These are phyloP conservation scores for Phytophthora citricola DNA, from an alignment of 352 stramenopile species.

Conservation along the genomic window DNA sequence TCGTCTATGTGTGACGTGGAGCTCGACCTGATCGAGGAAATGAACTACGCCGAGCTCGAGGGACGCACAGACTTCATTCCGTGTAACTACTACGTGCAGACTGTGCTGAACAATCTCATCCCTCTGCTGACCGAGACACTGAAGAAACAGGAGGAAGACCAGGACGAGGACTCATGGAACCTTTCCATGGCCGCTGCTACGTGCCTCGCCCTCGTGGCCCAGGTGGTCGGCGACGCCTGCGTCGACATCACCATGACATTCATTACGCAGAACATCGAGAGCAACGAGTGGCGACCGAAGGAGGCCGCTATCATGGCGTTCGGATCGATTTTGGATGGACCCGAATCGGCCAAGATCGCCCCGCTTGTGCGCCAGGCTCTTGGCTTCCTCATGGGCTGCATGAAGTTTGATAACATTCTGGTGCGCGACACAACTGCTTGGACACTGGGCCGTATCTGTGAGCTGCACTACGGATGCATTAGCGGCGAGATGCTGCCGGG, in stretches of 20 bases:
- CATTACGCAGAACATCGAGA: conserved; percentile 95
- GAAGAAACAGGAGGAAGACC: conserved; percentile 95
- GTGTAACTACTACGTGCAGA: conserved; percentile 91
- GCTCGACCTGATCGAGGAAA: conserved; percentile 93
- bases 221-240: conserved; percentile 93
- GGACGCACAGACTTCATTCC: conserved; percentile 57
- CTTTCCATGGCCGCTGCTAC: conserved; percentile 94
- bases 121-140: conserved; percentile 94
- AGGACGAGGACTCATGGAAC: conserved; percentile 96
- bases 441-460: conserved; percentile 96
- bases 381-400: conserved; percentile 92
- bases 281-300: conserved; percentile 94
- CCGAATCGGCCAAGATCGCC: conserved; percentile 91
- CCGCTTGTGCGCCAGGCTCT: conserved; percentile 93
- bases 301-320: conserved; percentile 98
- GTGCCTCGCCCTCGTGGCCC: conserved; percentile 93
- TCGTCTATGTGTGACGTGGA: conserved; percentile 97
- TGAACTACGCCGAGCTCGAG: conserved; percentile 82
- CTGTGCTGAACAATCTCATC: conserved; percentile 87
- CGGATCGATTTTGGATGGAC: conserved; percentile 95
- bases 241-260: conserved; percentile 94
- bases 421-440: conserved; percentile 97
- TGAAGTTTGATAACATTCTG: conserved; percentile 91
- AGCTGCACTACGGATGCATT: conserved; percentile 93
- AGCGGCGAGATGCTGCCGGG: conserved; percentile 89